Conservation (phyloP, 2,329 filamentous ascomycete species). For the Claviceps sp. region DNA sequence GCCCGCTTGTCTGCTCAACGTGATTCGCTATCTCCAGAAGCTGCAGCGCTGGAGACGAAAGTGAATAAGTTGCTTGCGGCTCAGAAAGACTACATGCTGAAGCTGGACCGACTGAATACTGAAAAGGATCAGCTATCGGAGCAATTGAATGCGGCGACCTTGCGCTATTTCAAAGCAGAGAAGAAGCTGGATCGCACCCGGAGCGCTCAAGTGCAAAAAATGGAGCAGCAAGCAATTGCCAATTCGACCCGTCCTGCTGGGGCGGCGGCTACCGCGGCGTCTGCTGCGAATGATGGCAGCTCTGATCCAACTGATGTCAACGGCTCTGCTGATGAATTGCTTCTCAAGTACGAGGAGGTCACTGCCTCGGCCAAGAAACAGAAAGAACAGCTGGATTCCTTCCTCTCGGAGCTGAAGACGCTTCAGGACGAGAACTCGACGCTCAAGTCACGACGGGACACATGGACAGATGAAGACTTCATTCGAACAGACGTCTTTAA, state of each 20-base stretch:
- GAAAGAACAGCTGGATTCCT: conserved; percentile 72
- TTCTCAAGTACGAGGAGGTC: conserved; percentile 66
- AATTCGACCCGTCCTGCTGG: conserved; percentile 41
- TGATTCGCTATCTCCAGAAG: conserved; percentile 49
- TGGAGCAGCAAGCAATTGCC: conserved; percentile 78
- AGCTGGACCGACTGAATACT: conserved; percentile 58
- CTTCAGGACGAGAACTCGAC: conserved; percentile 68
- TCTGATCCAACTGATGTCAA: conserved; percentile 38
- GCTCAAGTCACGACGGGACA: conserved; percentile 53
- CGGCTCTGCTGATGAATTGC: conserved; percentile 49
- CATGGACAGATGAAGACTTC: conserved; percentile 82
- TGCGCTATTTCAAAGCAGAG: conserved; percentile 89
- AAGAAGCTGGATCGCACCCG: conserved; percentile 84
- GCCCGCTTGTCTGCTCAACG: conserved; percentile 36
- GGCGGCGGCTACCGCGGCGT: conserved; percentile 2
- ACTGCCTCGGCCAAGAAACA: conserved; percentile 65
- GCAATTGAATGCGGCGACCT: conserved; percentile 73
- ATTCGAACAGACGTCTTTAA: conserved; percentile 89
- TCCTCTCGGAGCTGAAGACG: conserved; percentile 62
- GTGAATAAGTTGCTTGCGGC: conserved; percentile 62
- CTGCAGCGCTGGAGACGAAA: conserved; percentile 59
- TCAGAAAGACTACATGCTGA: conserved; percentile 69
- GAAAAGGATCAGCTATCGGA: conserved; percentile 81
- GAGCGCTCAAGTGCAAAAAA: conserved; percentile 77
- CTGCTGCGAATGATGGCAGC: conserved; percentile 29